Percentiles rank a stretch among this genome's conserved stretches.
Conservation (phyloP, 2,329 filamentous ascomycete genomes). For the Pestalotiopsis sp. region DNA sequence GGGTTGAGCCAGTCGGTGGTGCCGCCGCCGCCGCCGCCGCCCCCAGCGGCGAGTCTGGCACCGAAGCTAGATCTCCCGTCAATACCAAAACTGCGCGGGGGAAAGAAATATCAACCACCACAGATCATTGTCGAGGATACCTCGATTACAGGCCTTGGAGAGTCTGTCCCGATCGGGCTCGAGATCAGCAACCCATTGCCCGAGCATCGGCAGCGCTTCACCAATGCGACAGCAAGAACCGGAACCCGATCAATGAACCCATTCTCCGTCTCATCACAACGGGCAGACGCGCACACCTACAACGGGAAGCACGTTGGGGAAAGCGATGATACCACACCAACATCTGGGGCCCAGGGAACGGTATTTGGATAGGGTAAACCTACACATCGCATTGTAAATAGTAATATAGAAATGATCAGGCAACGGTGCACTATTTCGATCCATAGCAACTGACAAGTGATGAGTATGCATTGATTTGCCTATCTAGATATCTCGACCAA, state of each 20-base stretch:
- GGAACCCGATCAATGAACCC: neutral
- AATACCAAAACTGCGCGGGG: slow-evolving; percentile 38
- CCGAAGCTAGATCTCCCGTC: slow-evolving; percentile 41
- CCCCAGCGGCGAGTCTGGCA: slow-evolving; percentile 25
- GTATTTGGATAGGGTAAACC: neutral
- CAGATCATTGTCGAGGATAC: slow-evolving; percentile 32
- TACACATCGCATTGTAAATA: neutral
- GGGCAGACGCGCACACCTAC: neutral
- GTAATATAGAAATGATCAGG: neutral
- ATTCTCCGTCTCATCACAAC: neutral
- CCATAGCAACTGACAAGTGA: too few species aligned
- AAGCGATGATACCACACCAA: too few species aligned
- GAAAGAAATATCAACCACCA: slow-evolving; percentile 44
- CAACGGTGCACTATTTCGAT: too few species aligned
- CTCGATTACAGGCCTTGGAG: slow-evolving; percentile 26
- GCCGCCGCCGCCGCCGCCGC: slow-evolving; percentile 25
- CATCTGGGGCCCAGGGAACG: neutral
- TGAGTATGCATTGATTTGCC: too few species aligned
- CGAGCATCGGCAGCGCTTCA: slow-evolving; percentile 27
- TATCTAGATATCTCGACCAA: too few species aligned
- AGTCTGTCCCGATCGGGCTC: slow-evolving; percentile 21
- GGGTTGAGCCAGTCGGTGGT: slow-evolving; percentile 7
- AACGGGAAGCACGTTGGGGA: neutral
- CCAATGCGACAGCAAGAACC: slow-evolving; percentile 20
- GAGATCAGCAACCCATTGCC: slow-evolving; percentile 33